Percentiles rank a stretch among this genome's conserved stretches.
These are phyloP conservation scores for Talaromyces sp. DNA, from an alignment of 2,329 filamentous ascomycete genomes.

Conservation along the genomic window DNA sequence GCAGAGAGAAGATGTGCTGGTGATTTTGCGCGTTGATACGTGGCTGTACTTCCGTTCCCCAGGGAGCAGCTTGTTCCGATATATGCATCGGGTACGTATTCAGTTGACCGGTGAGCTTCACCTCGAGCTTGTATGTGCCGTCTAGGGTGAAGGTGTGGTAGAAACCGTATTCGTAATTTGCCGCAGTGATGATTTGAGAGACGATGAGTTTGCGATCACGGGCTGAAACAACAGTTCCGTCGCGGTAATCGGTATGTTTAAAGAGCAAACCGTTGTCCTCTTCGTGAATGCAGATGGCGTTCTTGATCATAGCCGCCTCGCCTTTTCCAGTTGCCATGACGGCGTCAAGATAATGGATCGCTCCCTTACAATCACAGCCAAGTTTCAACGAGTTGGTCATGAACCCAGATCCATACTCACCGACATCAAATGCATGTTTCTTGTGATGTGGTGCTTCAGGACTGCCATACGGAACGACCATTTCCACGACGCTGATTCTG, in stretches of 20 bases:
- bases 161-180: slow-evolving; percentile 88
- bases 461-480: slow-evolving; percentile 74
- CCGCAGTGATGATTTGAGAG: slow-evolving; percentile 89
- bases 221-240: slow-evolving; percentile 80
- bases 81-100: slow-evolving; percentile 83
- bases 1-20: slow-evolving; percentile 89
- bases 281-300: slow-evolving; percentile 92
- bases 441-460: slow-evolving; percentile 45
- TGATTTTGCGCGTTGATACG: slow-evolving; percentile 94
- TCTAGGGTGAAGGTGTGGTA: slow-evolving; percentile 93
- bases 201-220: slow-evolving; percentile 81
- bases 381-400: slow-evolving; percentile 45
- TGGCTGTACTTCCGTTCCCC: slow-evolving; percentile 88
- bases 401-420: slow-evolving; percentile 44
- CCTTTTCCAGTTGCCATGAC: slow-evolving; percentile 76
- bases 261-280: slow-evolving; percentile 88
- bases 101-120: slow-evolving; percentile 85
- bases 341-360: slow-evolving; percentile 87
- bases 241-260: slow-evolving; percentile 94
- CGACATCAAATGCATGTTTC: slow-evolving; percentile 45
- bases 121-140: slow-evolving; percentile 84
- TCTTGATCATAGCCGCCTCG: slow-evolving; percentile 74
- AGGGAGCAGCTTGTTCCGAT: slow-evolving; percentile 75
- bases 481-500: slow-evolving; percentile 81
- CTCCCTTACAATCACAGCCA: slow-evolving; percentile 67